Base-by-base conservation (phyloP, 305 asterid species). In the Ilex paraguariensis region DNA sequence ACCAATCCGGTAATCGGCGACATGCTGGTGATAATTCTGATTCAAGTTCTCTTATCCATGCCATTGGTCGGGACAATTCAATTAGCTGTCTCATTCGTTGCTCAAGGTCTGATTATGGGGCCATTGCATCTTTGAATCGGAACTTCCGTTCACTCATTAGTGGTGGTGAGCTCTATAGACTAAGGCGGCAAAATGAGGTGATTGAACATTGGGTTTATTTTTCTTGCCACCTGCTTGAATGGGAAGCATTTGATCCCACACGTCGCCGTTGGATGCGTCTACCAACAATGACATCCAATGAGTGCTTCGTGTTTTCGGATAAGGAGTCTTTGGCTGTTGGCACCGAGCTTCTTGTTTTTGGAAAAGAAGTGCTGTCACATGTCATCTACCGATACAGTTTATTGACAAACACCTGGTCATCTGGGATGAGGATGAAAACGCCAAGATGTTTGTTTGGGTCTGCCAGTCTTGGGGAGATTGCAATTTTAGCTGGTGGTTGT, bases 131-230 rank as follows among this genome's bases (percentile, higher is more conserved):
- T 14, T 49, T 93, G 61, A 90, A 84, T 68, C 51, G 77, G 48
- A 82, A 77, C 64, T 93, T 93, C 57, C 94, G 86, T 44, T 69
- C 86, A 9, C 87, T 93, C 65, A 57, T 90, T 59, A 66, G 84
- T 61, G 78, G 75, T 5, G 97, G 96, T 4, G 91, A 86, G 68
- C 84, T 93, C 13, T 93, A 90, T 56, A 70, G 66, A 57, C 53
- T 82, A 65, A 83, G 97, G 79, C 79, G 95, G 55, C 62, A 56
- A 16, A 67, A 63, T 13, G 85, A 82, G 11, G 74, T 90, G 7
- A 72, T 92, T 11, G 97, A 93, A 82, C 95, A 90, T 69, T 93
- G 99, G 99, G 92, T 93, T 60, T 93, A 90, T 63, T 87, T 93
- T 67, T 87, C 99, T 0, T 84, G 99, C 89, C 88, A 86, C 70